Evolutionary conservation across 805 yeast species (phyloP), one percentile per base, ranked within the genome.

Genomic region (Ogataea philodendri): DNA sequence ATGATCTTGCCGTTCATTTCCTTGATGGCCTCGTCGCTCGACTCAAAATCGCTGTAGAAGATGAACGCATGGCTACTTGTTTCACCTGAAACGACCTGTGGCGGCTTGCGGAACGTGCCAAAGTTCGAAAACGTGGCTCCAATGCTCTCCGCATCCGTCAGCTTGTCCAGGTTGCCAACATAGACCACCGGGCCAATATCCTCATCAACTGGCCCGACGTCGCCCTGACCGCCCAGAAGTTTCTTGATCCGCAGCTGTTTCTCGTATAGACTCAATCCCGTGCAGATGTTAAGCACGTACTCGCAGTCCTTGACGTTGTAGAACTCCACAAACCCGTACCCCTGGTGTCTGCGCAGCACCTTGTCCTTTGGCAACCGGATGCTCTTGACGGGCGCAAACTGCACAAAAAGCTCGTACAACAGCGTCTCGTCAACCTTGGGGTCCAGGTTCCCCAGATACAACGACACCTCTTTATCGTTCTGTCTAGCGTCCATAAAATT

Each of bases 271-370:
- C 74, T 62, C 2, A 78, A 62, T 5, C 87, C 88, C 40, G 71
- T 65, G 54, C 85, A 56, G 1, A 84, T 59, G 39, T 73, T 69
- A 22, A 72, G 59, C 1, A 79, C 85, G 55, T 88, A 90, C 7
- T 78, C 81, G 0, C 83, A 81, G 48, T 87, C 96, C 13, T 61
- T 66, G 3, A 63, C 60, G 10, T 67, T 63, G 32, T 65, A 60
- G 51, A 84, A 81, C 54, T 85, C 93, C 1, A 84, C 82, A 61
- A 93, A 90, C 7, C 95, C 97, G 63, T 69, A 90, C 5, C 97
- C 97, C 51, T 83, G 94, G 51, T 84, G 88, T 1, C 72, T 65
- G 41, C 74, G 75, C 18, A 76, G 60, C 4, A 88, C 67, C 43
- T 86, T 71, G 53, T 88, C 96, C 51, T 77, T 80, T 5, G 97